Conservation (phyloP, 345 rosid genomes). For the Eucalyptus viminalis region DNA sequence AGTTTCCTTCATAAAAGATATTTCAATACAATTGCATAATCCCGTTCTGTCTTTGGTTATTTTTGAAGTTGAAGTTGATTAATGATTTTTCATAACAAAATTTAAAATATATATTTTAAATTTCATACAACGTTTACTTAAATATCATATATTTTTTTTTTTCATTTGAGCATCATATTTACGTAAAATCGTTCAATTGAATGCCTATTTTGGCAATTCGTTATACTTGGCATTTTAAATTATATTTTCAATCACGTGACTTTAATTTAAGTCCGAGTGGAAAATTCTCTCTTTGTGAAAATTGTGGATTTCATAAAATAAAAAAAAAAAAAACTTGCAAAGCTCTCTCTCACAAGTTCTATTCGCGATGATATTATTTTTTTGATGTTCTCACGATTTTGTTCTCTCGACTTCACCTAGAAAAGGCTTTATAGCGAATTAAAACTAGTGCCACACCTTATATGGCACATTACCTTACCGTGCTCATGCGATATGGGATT, state of each 20-base stretch:
- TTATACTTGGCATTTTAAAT: neutral
- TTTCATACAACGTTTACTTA: accelerated
- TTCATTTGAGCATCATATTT: neutral
- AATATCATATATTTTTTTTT: too few species aligned
- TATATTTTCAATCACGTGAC: neutral
- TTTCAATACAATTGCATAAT: neutral
- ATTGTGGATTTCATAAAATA: neutral
- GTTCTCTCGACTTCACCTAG: accelerated
- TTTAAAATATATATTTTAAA: neutral
- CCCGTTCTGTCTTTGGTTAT: neutral
- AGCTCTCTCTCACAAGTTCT: neutral
- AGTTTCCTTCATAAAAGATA: neutral
- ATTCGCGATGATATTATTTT: too few species aligned
- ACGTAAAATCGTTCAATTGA: accelerated
- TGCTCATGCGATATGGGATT: accelerated
- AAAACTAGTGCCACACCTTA: too few species aligned
- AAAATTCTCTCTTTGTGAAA: neutral
- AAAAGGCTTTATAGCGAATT: too few species aligned
- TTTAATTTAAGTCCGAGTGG: neutral
- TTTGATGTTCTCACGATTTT: too few species aligned
- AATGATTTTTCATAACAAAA: neutral
- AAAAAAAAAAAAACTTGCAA: accelerated
- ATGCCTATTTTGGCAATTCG: neutral
- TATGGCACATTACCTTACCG: too few species aligned
- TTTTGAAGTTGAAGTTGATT: neutral